Conservation (phyloP, 257 asterid genomes). For the Solanum clarkiae region DNA sequence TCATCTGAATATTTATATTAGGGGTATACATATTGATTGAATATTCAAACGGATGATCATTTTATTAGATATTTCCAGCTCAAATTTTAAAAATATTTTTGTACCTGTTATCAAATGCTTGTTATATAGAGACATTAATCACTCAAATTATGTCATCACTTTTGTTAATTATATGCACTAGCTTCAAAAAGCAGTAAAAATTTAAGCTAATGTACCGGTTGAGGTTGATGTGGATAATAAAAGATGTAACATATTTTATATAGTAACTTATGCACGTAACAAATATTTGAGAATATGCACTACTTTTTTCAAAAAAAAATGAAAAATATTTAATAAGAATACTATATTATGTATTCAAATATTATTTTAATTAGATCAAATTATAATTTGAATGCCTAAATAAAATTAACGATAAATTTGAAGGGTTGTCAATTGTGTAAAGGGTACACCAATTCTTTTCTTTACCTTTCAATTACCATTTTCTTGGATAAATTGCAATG, state of each 20-base stretch:
- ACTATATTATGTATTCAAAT: background rate
- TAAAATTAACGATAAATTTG: background rate
- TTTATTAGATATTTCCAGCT: background rate
- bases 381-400: background rate
- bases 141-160: background rate
- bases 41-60: background rate
- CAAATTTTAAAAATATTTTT: background rate
- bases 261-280: background rate
- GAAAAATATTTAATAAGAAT: background rate
- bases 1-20: background rate
- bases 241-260: background rate
- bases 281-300: background rate
- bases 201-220: background rate
- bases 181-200: background rate
- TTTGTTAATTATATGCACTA: background rate
- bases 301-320: background rate
- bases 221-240: background rate
- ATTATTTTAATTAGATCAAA: background rate
- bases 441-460: background rate
- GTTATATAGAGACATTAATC: background rate
- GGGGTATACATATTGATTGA: background rate
- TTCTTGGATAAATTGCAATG: background rate
- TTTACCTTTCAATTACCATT: background rate
- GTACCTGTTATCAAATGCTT: background rate
- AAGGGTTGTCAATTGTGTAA: background rate